Percentiles rank a stretch among this genome's conserved stretches.
Evolutionary conservation across 441 rosid species (phyloP).

Genomic region (Pelargonium citronellum): DNA sequence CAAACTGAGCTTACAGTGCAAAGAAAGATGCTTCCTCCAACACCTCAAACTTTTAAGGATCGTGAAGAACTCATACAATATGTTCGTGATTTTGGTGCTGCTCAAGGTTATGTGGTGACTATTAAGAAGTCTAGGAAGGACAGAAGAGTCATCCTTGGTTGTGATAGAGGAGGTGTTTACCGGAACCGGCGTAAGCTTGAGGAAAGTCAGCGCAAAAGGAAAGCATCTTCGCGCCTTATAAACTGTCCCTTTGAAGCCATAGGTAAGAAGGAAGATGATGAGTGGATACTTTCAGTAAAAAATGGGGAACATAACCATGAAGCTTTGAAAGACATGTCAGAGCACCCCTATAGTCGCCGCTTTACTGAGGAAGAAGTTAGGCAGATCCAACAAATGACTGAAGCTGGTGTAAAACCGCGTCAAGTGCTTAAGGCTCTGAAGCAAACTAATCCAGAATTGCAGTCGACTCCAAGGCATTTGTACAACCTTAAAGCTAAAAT

Average conservation of each 20-base stretch:
- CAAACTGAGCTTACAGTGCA: constrained; percentile 22
- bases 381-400: constrained; percentile 54
- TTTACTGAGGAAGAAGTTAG: constrained; percentile 54
- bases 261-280: constrained; percentile 51
- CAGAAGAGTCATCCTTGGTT: constrained; percentile 56
- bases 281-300: constrained; percentile 50
- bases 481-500: constrained; percentile 66
- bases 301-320: constrained; percentile 58
- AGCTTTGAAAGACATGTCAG: constrained; percentile 48
- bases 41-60: constrained; percentile 42
- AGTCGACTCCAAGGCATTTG: constrained; percentile 60
- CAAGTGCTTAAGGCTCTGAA: constrained; percentile 54
- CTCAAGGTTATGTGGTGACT: constrained; percentile 60
- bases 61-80: constrained; percentile 53
- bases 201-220: constrained; percentile 51
- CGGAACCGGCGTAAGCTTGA: constrained; percentile 51
- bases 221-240: constrained; percentile 49
- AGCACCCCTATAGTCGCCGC: constrained; percentile 59
- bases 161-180: constrained; percentile 61
- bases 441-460: constrained; percentile 49
- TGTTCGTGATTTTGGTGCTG: constrained; percentile 49
- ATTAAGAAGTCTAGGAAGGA: constrained; percentile 60
- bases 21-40: constrained; percentile 50
- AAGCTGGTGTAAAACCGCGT: constrained; percentile 61
- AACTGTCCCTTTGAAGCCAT: constrained; percentile 63